Conservation (phyloP, 208 protist species). For the Acanthamoeba rhysodes region DNA sequence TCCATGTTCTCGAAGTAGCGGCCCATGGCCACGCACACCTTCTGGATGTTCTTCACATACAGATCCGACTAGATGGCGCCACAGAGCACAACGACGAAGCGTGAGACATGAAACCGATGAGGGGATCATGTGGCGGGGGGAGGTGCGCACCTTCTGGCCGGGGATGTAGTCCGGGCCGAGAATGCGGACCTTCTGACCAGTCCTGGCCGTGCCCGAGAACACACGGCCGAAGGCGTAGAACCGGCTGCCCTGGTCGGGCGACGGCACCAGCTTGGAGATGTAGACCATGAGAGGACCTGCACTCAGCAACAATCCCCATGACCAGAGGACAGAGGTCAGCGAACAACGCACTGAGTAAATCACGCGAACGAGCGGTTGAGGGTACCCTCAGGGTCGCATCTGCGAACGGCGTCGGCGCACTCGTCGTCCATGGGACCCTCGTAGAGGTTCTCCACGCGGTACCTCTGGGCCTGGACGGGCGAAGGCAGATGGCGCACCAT, state of each 20-base stretch:
- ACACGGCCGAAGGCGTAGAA: constrained; percentile 99
- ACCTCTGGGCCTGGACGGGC: constrained; percentile 97
- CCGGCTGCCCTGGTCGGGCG: constrained; percentile 96
- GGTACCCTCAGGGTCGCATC: constrained; percentile 89
- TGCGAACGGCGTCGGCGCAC: constrained; percentile 88
- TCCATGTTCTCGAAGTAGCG: constrained; percentile 95
- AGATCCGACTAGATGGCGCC: constrained; percentile 87
- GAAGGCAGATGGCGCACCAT: constrained; percentile 99
- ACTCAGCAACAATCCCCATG: no score
- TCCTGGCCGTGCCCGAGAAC: constrained; percentile 94
- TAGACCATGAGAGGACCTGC: constrained; percentile 98
- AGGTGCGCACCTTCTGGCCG: constrained; percentile 93
- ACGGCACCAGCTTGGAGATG: constrained; percentile 99
- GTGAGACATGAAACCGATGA: no score
- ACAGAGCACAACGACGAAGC: no score
- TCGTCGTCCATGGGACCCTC: constrained; percentile 97
- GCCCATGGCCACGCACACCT: constrained; percentile 98
- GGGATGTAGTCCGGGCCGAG: constrained; percentile 98
- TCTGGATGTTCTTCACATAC: constrained; percentile 96
- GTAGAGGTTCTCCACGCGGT: constrained; percentile 98
- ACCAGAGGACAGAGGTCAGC: no score
- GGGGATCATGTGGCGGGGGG: no score
- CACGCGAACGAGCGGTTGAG: no score
- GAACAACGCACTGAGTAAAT: no score
- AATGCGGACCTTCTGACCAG: constrained; percentile 98